phyloP scores from a whole-genome alignment of 2,329 filamentous ascomycete species.

The Pestalotiopsis sp. region DNA sequence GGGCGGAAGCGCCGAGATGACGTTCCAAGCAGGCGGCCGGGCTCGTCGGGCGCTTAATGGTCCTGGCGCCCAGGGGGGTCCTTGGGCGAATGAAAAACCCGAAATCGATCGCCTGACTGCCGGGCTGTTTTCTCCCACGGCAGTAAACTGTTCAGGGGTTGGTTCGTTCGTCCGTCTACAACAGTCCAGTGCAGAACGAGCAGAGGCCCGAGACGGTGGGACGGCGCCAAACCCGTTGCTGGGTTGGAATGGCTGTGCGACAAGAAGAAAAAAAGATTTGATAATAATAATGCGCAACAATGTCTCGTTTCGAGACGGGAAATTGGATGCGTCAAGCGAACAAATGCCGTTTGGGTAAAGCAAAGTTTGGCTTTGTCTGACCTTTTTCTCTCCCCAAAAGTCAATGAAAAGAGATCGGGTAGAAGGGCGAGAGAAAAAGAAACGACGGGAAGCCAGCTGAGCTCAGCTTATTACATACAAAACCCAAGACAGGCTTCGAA shows the following conservation, averaged over 20 bases:
- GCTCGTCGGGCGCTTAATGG: slow-evolving; percentile 8
- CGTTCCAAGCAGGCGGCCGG: not conserved
- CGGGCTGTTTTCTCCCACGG: not conserved
- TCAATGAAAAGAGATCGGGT: not conserved
- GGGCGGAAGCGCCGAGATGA: slow-evolving; percentile 13
- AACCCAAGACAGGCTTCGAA: not conserved
- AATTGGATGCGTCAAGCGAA: not conserved
- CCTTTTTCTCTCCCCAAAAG: not conserved
- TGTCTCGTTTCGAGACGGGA: not conserved
- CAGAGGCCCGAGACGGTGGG: not conserved
- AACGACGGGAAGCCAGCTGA: not conserved
- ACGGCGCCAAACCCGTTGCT: not conserved
- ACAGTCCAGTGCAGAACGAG: not conserved
- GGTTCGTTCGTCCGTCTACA: not conserved
- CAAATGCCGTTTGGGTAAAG: not conserved
- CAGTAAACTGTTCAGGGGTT: not conserved
- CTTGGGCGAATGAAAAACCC: not conserved
- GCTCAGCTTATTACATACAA: slow-evolving; percentile 1
- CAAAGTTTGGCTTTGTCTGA: not conserved
- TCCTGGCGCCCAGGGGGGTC: not conserved
- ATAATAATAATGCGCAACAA: not conserved
- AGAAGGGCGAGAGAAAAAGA: not conserved
- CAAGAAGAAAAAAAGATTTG: not conserved
- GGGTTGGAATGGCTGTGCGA: not conserved
- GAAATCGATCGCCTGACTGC: not conserved